phyloP scores from a whole-genome alignment of 345 rosid genomes.

The Lagerstroemia speciosa region DNA sequence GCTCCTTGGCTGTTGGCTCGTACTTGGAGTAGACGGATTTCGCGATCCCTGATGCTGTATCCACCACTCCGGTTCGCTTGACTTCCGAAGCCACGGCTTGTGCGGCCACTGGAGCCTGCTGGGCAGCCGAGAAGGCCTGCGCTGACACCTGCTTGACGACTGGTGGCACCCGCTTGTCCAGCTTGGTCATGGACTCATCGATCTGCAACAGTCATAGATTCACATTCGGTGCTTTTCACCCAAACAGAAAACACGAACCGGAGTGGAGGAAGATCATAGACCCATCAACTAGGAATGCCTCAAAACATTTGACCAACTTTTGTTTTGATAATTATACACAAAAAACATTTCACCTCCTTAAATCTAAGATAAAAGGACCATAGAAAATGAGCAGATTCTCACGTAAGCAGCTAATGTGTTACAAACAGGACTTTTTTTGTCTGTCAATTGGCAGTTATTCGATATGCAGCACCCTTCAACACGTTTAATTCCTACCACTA shows the following conservation, averaged over 20 bases:
- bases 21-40: slow-evolving; percentile 46
- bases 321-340: no score
- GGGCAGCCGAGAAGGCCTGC: slow-evolving; percentile 63
- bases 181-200: slow-evolving; percentile 48
- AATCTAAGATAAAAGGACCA: no score
- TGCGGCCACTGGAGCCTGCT: slow-evolving; percentile 60
- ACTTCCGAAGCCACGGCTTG: slow-evolving; percentile 56
- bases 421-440: no score
- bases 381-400: no score
- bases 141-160: slow-evolving; percentile 63
- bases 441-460: not conserved
- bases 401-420: no score
- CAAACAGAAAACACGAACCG: not conserved
- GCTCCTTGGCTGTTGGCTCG: slow-evolving; percentile 66
- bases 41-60: slow-evolving; percentile 63
- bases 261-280: no score
- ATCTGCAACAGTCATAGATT: slow-evolving; percentile 30
- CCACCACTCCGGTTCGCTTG: slow-evolving; percentile 52
- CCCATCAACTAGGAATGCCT: no score
- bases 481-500: not conserved
- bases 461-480: not conserved
- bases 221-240: not conserved
- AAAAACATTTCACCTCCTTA: no score
- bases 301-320: no score
- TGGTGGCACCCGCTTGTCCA: slow-evolving; percentile 65